phyloP scores from a whole-genome alignment of 192 early-diverging fungal genomes.

The Helicostylum pulchrum region DNA sequence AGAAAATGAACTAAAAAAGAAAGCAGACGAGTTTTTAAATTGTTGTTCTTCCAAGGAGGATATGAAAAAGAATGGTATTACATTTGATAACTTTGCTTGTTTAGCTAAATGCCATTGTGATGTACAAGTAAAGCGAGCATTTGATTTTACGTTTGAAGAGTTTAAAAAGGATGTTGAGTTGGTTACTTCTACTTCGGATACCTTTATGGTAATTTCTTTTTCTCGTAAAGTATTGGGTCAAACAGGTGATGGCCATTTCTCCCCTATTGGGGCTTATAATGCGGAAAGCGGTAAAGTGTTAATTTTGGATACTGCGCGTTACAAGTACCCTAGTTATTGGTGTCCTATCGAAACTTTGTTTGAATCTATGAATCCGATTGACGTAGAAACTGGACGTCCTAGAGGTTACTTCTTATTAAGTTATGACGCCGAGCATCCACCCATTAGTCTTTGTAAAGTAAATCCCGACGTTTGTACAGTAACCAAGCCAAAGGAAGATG shows the following conservation, averaged over 20 bases:
- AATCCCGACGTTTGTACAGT: constrained; percentile 4
- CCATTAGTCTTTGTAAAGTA: constrained; percentile 40
- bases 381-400: constrained; percentile 73
- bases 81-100: constrained; percentile 87
- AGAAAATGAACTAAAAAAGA: background rate
- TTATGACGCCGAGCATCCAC: constrained; percentile 29
- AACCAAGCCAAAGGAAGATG: no score
- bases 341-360: constrained; percentile 68
- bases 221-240: constrained; percentile 71
- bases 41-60: constrained; percentile 67
- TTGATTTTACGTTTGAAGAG: constrained; percentile 62
- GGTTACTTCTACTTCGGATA: constrained; percentile 65
- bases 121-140: constrained; percentile 71
- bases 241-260: constrained; percentile 95
- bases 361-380: constrained; percentile 77
- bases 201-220: constrained; percentile 88
- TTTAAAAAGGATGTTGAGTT: constrained; percentile 74
- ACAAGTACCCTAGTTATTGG: constrained; percentile 92
- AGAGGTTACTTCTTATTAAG: constrained; percentile 87
- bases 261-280: constrained; percentile 85
- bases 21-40: constrained; percentile 65
- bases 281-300: constrained; percentile 67
- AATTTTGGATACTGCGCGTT: constrained; percentile 85
- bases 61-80: constrained; percentile 81
- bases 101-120: constrained; percentile 85